Evolutionary conservation across 2,329 filamentous ascomycete species (phyloP).

Genomic region (Neonectria hederae): DNA sequence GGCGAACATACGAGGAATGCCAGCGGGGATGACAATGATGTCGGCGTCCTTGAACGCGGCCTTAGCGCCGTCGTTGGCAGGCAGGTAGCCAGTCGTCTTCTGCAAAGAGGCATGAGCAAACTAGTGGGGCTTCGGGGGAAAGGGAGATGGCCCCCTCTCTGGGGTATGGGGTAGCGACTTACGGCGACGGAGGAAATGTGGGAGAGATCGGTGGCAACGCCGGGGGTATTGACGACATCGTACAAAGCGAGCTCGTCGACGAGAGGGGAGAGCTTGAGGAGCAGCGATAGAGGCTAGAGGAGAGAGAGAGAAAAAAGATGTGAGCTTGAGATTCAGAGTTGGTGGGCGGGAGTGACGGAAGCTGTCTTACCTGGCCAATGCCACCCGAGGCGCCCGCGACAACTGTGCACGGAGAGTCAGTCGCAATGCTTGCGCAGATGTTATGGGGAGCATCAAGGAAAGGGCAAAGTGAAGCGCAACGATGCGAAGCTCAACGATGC

Average conservation of each 20-base stretch:
- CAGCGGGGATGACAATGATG: constrained; percentile 96
- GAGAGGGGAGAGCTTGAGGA: constrained; percentile 89
- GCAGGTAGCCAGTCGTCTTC: constrained; percentile 90
- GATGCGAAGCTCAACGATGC: not conserved
- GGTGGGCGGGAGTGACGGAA: constrained; percentile 9
- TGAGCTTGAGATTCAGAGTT: constrained; percentile 28
- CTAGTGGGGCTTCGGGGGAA: constrained; percentile 34
- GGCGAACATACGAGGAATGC: constrained; percentile 84
- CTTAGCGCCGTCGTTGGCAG: constrained; percentile 86
- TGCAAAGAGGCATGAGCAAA: constrained; percentile 52
- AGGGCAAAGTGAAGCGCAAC: constrained; percentile 40
- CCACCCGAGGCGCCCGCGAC: constrained; percentile 97
- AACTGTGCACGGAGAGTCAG: constrained; percentile 53
- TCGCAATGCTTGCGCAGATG: not conserved
- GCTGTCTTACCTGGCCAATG: constrained; percentile 86
- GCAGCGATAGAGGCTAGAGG: constrained; percentile 87
- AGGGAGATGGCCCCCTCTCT: constrained; percentile 29
- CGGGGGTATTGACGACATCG: constrained; percentile 99
- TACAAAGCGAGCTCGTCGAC: constrained; percentile 95
- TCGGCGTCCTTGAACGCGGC: constrained; percentile 90
- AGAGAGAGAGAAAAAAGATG: constrained; percentile 31
- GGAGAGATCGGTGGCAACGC: constrained; percentile 94
- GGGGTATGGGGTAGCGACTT: constrained; percentile 45
- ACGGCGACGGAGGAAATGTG: constrained; percentile 94
- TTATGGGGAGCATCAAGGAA: constrained; percentile 10